Conservation (phyloP, 208 protist genomes). For the Crithidia fasciculata region DNA sequence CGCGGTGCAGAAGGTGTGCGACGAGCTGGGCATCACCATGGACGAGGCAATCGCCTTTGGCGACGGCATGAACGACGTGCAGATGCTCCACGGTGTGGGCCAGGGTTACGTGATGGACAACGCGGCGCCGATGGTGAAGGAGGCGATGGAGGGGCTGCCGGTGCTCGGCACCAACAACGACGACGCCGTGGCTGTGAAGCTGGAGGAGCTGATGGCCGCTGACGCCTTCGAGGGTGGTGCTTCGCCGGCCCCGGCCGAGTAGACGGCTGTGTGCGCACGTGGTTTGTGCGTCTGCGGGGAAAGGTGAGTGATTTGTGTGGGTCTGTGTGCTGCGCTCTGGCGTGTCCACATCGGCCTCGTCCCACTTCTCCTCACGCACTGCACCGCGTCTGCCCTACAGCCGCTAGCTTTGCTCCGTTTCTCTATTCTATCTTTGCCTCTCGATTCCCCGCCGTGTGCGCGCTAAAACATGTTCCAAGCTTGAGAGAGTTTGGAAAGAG, state of each 20-base stretch:
- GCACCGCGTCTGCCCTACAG: background rate
- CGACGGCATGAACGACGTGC: slow-evolving; percentile 75
- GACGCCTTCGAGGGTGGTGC: slow-evolving; percentile 9
- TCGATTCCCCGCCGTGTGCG: background rate
- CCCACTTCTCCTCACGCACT: background rate
- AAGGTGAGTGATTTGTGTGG: too few relatives aligned
- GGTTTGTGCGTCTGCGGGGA: background rate
- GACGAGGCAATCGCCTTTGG: slow-evolving; percentile 63
- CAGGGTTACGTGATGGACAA: slow-evolving; percentile 72
- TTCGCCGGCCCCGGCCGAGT: background rate
- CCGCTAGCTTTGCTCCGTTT: background rate
- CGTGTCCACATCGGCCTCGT: background rate
- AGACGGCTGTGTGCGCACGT: background rate
- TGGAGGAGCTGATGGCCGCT: slow-evolving; percentile 50
- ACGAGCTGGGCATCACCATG: slow-evolving; percentile 30
- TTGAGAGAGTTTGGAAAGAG: too few relatives aligned
- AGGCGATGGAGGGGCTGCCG: slow-evolving; percentile 47
- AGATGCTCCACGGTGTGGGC: slow-evolving; percentile 56
- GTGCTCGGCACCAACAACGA: slow-evolving; percentile 59
- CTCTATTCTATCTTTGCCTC: background rate
- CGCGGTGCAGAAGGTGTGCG: slow-evolving; percentile 48
- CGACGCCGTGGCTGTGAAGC: slow-evolving; percentile 61
- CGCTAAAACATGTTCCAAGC: background rate
- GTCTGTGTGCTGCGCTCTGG: background rate
- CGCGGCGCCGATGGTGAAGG: slow-evolving; percentile 40